Evolutionary conservation across 1,139 yeast genomes (phyloP).

Genomic region (Suhomyces bokatorum): DNA sequence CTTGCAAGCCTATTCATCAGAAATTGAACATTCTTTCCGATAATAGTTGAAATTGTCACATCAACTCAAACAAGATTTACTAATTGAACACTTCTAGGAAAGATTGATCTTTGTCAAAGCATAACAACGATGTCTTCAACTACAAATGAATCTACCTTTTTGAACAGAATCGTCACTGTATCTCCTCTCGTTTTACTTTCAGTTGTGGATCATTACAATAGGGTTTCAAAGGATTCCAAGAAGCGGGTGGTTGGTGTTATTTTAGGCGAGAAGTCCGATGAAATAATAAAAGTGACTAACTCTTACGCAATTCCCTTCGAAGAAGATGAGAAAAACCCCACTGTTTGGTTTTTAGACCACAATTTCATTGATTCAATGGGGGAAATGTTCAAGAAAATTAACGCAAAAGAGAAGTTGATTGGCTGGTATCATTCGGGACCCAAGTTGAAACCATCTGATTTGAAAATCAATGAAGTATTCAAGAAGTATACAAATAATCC

Average conservation of each 20-base stretch:
- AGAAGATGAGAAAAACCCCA: slow-evolving; percentile 88
- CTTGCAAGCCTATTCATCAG: no score
- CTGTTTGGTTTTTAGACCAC: slow-evolving; percentile 98
- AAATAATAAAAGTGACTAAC: slow-evolving; percentile 66
- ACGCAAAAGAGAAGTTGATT: slow-evolving; percentile 91
- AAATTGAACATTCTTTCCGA: no score
- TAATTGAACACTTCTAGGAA: no score
- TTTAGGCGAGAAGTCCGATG: slow-evolving; percentile 71
- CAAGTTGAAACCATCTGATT: slow-evolving; percentile 81
- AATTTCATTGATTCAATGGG: slow-evolving; percentile 95
- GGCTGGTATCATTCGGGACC: slow-evolving; percentile 99
- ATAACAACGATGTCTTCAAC: slow-evolving; percentile 19
- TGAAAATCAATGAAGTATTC: slow-evolving; percentile 86
- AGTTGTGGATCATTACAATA: slow-evolving; percentile 91
- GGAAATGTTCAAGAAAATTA: slow-evolving; percentile 95
- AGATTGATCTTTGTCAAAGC: no score
- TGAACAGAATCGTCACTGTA: slow-evolving; percentile 72
- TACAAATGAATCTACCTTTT: slow-evolving; percentile 36
- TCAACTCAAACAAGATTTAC: no score
- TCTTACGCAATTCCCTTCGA: slow-evolving; percentile 92
- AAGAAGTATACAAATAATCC: slow-evolving; percentile 85
- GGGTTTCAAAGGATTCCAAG: slow-evolving; percentile 67
- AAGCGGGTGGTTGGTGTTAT: slow-evolving; percentile 94
- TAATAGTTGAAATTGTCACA: no score
- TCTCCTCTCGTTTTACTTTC: slow-evolving; percentile 94